Evolutionary conservation across 2,329 filamentous ascomycete species (phyloP).

Genomic region (Didymella segeticola): DNA sequence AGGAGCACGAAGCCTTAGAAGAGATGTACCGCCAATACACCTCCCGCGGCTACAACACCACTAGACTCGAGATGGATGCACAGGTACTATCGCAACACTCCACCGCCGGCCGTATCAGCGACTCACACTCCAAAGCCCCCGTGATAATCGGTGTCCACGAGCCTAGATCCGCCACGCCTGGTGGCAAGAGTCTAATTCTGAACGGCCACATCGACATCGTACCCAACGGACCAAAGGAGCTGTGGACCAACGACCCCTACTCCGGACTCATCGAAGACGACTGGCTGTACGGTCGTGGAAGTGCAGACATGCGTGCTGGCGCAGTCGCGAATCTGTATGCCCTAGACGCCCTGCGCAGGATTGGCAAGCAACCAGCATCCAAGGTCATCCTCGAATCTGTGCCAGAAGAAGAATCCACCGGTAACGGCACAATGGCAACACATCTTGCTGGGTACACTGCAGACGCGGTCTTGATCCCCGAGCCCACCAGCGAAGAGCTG

Average conservation of each 20-base stretch:
- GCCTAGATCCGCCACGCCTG: constrained; percentile 9
- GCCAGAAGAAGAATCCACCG: constrained; percentile 29
- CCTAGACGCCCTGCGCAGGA: constrained; percentile 26
- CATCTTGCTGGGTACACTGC: constrained; percentile 29
- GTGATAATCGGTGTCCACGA: constrained; percentile 20
- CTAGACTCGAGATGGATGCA: constrained; percentile 21
- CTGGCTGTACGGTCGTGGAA: constrained; percentile 29
- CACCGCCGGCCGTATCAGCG: constrained; percentile 18
- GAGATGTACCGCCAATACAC: constrained; percentile 21
- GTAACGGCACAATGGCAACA: constrained; percentile 28
- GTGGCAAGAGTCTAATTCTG: constrained; percentile 28
- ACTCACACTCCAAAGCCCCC: constrained; percentile 22
- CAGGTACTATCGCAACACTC: constrained; percentile 20
- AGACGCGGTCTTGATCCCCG: constrained; percentile 26
- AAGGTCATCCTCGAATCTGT: constrained; percentile 30
- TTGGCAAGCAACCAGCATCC: constrained; percentile 28
- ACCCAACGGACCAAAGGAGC: constrained; percentile 24
- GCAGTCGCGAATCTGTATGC: constrained; percentile 27
- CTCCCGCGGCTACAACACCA: constrained; percentile 19
- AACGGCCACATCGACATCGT: constrained; percentile 32
- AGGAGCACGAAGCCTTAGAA: constrained; percentile 24
- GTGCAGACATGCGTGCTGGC: constrained; percentile 28
- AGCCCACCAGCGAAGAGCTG: constrained; percentile 27
- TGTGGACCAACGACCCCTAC: constrained; percentile 29
- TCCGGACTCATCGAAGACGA: constrained; percentile 28